Evolutionary conservation across 768 basidiomycete species (phyloP), one percentile per base, ranked within the genome.

Genomic region (Cytidiella melzeri): DNA sequence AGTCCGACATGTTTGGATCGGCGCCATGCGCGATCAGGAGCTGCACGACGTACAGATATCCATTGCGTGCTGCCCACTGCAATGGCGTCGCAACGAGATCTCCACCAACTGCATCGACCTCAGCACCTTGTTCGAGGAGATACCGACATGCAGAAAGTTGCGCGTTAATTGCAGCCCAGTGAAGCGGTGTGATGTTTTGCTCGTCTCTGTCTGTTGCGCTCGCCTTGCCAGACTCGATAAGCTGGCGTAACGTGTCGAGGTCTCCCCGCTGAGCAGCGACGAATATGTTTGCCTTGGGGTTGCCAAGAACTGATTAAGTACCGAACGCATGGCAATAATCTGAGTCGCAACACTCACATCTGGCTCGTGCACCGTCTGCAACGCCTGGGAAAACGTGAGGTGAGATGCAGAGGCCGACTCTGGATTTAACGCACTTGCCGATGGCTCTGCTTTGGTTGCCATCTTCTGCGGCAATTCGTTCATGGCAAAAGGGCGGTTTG

Each of bases 81-180:
- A 98, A 77, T 1, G 96, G 93, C 1, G 94, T 95, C 1, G 94
- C 95, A 24, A 86, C 75, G 24, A 99, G 79, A 66, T 98, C 95
- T 3, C 96, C 96, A 18, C 96, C 96, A 7, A 87, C 70, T 3
- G 92, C 90, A 56, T 99, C 96, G 18, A 98, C 88, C 47, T 95
- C 91, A 0, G 95, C 95, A 19, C 94, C 95, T 58, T 91, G 83
- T 55, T 93, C 90, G 28, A 99, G 72, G 15, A 99, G 74, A 57
- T 84, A 88, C 27, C 86, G 79, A 67, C 92, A 96, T 21, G 87
- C 84, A 1, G 82, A 75, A n/a, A 95, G 72, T 61, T 97, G 92
- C 3, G 92, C 93, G 59, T 97, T 97, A 62, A 98, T 97, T 1
- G 94, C 86, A 6, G 96, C 94, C 96, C 96, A 99, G 63, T 99